phyloP scores from a whole-genome alignment of 805 yeast genomes.

The Metschnikowia cubensis region DNA sequence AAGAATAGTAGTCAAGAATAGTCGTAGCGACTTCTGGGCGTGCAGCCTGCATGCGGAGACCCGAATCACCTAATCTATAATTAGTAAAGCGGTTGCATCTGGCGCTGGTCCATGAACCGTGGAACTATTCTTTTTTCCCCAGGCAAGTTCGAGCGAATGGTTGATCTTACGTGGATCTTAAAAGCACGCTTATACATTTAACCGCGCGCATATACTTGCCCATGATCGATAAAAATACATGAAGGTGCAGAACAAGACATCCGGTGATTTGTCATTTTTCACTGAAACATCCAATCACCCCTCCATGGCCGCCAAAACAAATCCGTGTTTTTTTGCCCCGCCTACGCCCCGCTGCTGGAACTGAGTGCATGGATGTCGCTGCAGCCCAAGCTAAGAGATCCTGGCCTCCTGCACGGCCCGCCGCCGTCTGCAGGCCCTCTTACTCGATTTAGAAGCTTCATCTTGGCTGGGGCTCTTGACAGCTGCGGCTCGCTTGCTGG shows the following conservation, averaged over 20 bases:
- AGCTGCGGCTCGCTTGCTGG: background rate
- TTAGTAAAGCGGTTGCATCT: too few relatives aligned
- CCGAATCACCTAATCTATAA: too few relatives aligned
- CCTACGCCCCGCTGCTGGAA: background rate
- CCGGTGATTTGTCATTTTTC: background rate
- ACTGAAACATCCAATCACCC: too few relatives aligned
- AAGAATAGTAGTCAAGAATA: too few relatives aligned
- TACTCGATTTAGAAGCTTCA: conserved; percentile 2
- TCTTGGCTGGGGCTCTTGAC: conserved; percentile 2
- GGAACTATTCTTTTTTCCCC: background rate
- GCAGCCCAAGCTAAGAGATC: background rate
- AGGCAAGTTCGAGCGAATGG: background rate
- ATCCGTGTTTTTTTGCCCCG: too few relatives aligned
- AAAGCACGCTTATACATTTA: background rate
- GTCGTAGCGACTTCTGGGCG: too few relatives aligned
- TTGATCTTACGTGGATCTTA: background rate
- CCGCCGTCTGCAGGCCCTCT: background rate
- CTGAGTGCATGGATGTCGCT: background rate
- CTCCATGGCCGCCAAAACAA: too few relatives aligned
- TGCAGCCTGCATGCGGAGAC: too few relatives aligned
- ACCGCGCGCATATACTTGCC: background rate
- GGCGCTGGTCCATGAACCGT: too few relatives aligned
- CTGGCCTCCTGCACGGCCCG: background rate
- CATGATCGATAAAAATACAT: background rate
- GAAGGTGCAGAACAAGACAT: background rate